Evolutionary conservation across 2,329 filamentous ascomycete genomes (phyloP).

Genomic region (Bipolaris cookei): DNA sequence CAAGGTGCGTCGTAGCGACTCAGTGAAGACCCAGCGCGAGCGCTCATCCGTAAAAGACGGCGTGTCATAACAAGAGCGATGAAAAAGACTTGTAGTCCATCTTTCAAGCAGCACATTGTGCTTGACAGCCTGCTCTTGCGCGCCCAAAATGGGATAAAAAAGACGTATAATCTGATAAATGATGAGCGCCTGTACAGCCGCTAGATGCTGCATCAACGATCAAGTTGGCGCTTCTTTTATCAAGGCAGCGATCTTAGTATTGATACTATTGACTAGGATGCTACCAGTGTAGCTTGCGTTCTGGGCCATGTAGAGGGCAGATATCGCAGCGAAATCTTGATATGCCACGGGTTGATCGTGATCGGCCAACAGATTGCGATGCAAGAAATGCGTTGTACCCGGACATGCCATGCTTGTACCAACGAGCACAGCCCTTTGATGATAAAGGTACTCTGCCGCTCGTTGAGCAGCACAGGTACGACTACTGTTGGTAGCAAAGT

Average conservation of each 20-base stretch:
- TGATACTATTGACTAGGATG: conserved; percentile 28
- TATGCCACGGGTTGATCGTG: conserved; percentile 32
- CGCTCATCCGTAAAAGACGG: conserved; percentile 15
- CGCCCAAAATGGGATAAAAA: conserved; percentile 31
- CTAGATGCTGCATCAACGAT: conserved; percentile 37
- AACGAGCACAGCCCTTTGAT: conserved; percentile 22
- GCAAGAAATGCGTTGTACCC: conserved; percentile 34
- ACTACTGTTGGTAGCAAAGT: conserved; percentile 14
- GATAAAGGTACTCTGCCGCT: background rate
- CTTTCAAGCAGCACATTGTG: conserved; percentile 33
- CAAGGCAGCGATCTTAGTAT: conserved; percentile 29
- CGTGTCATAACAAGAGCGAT: conserved; percentile 31
- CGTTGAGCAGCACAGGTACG: background rate
- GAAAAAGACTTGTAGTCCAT: conserved; percentile 41
- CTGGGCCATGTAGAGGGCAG: conserved; percentile 35
- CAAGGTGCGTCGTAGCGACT: conserved; percentile 38
- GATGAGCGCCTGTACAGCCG: conserved; percentile 42
- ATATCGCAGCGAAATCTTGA: conserved; percentile 33
- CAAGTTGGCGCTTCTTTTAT: conserved; percentile 22
- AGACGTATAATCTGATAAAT: conserved; percentile 43
- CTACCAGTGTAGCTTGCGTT: conserved; percentile 24
- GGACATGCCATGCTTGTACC: conserved; percentile 32
- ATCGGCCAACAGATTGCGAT: conserved; percentile 29
- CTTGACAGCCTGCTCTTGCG: conserved; percentile 22
- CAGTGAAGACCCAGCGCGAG: conserved; percentile 35